Evolutionary conservation across 441 rosid species (phyloP).

Genomic region (Adansonia grandidieri): DNA sequence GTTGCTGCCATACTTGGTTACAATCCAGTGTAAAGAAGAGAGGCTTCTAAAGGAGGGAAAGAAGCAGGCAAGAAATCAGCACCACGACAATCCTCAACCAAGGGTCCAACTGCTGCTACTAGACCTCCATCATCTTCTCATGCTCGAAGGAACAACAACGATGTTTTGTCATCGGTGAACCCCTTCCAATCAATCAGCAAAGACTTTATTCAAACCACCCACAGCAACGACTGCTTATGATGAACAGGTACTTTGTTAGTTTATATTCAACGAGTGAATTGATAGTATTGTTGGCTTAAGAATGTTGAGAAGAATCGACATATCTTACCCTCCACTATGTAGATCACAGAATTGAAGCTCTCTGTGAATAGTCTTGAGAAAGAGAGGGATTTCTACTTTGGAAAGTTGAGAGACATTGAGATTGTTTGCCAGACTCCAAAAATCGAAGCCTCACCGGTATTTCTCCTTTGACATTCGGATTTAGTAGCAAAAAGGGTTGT

Average conservation of each 20-base stretch:
- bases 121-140: conserved; percentile 58
- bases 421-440: conserved; percentile 75
- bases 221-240: conserved; percentile 62
- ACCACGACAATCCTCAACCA: conserved; percentile 60
- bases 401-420: conserved; percentile 83
- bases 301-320: conserved; percentile 4
- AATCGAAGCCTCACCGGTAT: conserved; percentile 67
- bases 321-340: conserved; percentile 22
- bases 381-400: conserved; percentile 93
- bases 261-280: background rate
- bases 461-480: conserved; percentile 10
- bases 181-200: conserved; percentile 48
- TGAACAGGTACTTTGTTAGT: conserved; percentile 55
- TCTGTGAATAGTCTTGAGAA: conserved; percentile 92
- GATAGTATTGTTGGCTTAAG: background rate
- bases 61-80: conserved; percentile 74
- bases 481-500: background rate
- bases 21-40: conserved; percentile 90
- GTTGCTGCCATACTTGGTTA: conserved; percentile 46
- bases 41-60: conserved; percentile 81
- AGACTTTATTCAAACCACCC: conserved; percentile 52
- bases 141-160: conserved; percentile 49
- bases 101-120: conserved; percentile 53
- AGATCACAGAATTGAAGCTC: conserved; percentile 92
- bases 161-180: conserved; percentile 42